A percentile compares a stretch with the other conserved stretches of the same genome.
phyloP scores from a whole-genome alignment of 2,329 filamentous ascomycete species.

The Madurella mycetomatis region DNA sequence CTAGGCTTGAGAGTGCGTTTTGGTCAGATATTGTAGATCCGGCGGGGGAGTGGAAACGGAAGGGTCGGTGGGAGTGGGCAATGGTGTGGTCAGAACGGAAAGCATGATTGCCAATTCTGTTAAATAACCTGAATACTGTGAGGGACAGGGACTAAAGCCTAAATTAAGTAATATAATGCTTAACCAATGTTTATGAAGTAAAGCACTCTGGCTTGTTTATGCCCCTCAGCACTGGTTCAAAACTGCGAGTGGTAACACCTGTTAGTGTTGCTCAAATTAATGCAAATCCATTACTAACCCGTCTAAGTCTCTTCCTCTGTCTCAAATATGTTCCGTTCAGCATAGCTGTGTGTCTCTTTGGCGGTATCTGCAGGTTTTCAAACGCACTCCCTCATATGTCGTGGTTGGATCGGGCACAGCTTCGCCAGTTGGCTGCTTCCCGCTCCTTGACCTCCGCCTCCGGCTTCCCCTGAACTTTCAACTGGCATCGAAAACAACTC shows the following conservation, averaged over 20 bases:
- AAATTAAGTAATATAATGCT: too few species aligned
- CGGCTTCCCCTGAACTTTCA: background rate
- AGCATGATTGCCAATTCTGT: too few species aligned
- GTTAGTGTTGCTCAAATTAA: background rate
- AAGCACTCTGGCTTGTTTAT: too few species aligned
- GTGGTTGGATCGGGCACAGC: background rate
- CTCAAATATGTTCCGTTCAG: background rate
- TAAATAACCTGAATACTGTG: too few species aligned
- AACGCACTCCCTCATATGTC: constrained; percentile 1
- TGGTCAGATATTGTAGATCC: too few species aligned
- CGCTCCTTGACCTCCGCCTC: background rate
- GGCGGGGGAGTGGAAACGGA: too few species aligned
- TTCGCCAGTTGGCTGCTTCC: background rate
- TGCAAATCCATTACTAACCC: background rate
- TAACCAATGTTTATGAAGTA: too few species aligned
- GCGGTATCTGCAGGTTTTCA: background rate
- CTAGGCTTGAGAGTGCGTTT: background rate
- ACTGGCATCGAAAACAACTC: background rate
- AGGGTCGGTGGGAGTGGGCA: too few species aligned
- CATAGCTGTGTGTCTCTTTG: constrained; percentile 4
- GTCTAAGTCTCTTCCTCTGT: background rate
- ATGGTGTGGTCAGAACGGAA: too few species aligned
- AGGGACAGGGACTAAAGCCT: too few species aligned
- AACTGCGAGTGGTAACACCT: background rate
- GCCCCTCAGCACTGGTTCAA: background rate